Evolutionary conservation across 371 early-diverging fungal species (phyloP).

Genomic region (Syncephalastrum monosporum): DNA sequence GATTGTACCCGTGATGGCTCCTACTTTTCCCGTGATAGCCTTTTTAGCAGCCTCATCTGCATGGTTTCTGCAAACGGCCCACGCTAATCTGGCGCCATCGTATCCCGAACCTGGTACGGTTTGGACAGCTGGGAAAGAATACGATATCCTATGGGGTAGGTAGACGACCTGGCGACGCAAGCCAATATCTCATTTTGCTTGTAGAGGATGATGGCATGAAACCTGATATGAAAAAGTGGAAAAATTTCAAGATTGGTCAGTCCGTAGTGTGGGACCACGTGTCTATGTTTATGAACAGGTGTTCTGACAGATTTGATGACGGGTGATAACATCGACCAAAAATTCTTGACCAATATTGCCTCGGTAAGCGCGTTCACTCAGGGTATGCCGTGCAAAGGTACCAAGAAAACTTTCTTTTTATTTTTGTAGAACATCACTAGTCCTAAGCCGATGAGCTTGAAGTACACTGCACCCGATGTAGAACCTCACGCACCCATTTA

Average conservation of each 20-base stretch:
- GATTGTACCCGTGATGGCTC: no score
- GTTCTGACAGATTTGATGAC: slow-evolving; percentile 35
- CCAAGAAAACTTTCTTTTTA: no score
- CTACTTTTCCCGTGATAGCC: no score
- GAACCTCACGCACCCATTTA: slow-evolving; percentile 39
- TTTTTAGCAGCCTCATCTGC: no score
- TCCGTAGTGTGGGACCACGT: background rate
- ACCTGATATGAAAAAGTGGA: slow-evolving; percentile 23
- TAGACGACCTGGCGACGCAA: background rate
- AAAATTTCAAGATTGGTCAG: slow-evolving; percentile 33
- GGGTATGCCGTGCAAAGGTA: no score
- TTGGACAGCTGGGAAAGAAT: slow-evolving; percentile 31
- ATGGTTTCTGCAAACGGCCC: slow-evolving; percentile 1
- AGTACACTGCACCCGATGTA: slow-evolving; percentile 41
- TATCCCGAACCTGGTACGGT: slow-evolving; percentile 30
- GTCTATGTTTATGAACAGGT: no score
- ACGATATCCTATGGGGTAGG: slow-evolving; percentile 27
- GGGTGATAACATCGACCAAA: slow-evolving; percentile 35
- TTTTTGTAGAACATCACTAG: slow-evolving; percentile 16
- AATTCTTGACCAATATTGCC: slow-evolving; percentile 26
- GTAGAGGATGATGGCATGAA: slow-evolving; percentile 21
- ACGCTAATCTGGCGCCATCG: slow-evolving; percentile 26
- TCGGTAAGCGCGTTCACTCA: slow-evolving; percentile 11
- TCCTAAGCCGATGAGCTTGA: slow-evolving; percentile 15
- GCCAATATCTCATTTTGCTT: slow-evolving; percentile 1